Evolutionary conservation across 2,329 filamentous ascomycete genomes (phyloP), one percentile per base, ranked within the genome.

Genomic region (Ceratocystis eucalypticola): DNA sequence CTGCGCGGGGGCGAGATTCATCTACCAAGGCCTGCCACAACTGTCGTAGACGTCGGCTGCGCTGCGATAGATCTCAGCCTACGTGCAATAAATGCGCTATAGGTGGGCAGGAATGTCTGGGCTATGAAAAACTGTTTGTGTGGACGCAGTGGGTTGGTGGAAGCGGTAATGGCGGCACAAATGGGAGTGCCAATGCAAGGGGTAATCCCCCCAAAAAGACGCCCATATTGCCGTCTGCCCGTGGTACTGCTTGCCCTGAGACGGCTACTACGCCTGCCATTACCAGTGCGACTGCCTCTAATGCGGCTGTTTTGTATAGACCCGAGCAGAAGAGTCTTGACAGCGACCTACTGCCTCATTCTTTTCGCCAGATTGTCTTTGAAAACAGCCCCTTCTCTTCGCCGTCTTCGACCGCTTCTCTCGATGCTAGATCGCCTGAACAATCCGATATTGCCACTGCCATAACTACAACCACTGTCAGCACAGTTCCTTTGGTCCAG

Each of bases 11-110:
- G 37, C 63, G 55, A 41, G 45, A 62, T 46, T 66, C 65, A 46
- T 66, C 57, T n/a, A 62, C 65, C 59, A 80, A 78, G 71, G 71
- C 80, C 68, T 86, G 84, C 73, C 82, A 86, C 74, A 85, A 84
- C 74, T 86, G 84, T 74, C 82, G 83, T 68, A 80, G 79, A 67
- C 80, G 79, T 71, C 80, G 84, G 70, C 79, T 83, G 72, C 82
- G 83, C 71, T 87, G 84, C 73, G 84, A 87, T 74, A 78, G 80
- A 68, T 85, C 83, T 44, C 75, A 80, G 62, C 84, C 84, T 30
- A 77, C 74, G 67, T 86, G 84, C 73, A 78, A 81, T 71, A 86
- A 86, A 75, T 86, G 84, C 73, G 74, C 76, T 65, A 77, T 76
- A 70, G 76, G 79, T 53, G 82, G 82, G 33, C 77, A 82, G 72